These are phyloP conservation scores for Lentinula aciculospora DNA, from an alignment of 768 basidiomycete genomes.

Conservation along the genomic window DNA sequence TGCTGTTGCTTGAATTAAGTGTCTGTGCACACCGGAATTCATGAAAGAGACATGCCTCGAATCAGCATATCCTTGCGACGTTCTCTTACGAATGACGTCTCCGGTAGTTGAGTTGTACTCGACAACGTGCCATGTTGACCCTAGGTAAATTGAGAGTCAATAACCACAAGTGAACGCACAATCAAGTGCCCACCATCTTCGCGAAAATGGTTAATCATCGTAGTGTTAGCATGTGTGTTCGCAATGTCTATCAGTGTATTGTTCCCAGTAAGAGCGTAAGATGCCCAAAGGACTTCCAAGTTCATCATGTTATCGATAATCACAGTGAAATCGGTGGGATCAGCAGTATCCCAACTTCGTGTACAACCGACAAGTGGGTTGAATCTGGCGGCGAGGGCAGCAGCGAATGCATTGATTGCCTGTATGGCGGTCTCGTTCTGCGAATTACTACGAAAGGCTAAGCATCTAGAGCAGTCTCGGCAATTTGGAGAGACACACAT, in stretches of 20 bases:
- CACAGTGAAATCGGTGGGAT: constrained; percentile 57
- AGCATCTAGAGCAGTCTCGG: neutral
- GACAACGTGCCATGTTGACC: constrained; percentile 55
- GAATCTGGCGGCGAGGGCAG: constrained; percentile 51
- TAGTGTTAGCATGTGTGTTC: constrained; percentile 58
- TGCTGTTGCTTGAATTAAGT: constrained; percentile 28
- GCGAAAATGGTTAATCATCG: constrained; percentile 62
- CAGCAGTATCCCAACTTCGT: constrained; percentile 58
- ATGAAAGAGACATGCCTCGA: constrained; percentile 20
- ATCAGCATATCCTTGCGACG: constrained; percentile 59
- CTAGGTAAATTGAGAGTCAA: constrained; percentile 16
- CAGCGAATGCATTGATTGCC: constrained; percentile 54
- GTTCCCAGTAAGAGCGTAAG: constrained; percentile 55
- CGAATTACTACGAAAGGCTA: constrained; percentile 40
- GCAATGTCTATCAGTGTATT: constrained; percentile 55
- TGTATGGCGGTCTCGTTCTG: constrained; percentile 48
- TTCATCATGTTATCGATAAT: constrained; percentile 85
- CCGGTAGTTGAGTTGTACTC: constrained; percentile 67
- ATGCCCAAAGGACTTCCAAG: constrained; percentile 59
- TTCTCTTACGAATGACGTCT: constrained; percentile 46
- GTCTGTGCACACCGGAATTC: neutral
- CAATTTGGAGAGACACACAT: constrained; percentile 33
- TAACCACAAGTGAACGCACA: neutral
- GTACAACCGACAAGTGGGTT: constrained; percentile 59
- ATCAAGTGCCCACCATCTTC: constrained; percentile 40